These are phyloP conservation scores for Teunomyces atbi DNA, from an alignment of 805 yeast species.

Conservation along the genomic window DNA sequence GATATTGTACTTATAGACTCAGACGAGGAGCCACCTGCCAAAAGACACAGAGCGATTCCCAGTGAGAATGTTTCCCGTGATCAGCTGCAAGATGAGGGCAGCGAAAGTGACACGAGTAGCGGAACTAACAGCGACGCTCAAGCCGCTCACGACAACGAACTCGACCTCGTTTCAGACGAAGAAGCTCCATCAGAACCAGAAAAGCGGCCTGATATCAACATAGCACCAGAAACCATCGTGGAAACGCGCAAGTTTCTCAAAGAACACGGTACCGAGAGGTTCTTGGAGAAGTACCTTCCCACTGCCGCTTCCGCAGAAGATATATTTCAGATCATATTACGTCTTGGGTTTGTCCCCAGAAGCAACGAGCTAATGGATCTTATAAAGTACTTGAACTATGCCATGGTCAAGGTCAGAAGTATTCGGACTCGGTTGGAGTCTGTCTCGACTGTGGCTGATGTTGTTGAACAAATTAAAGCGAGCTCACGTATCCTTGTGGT, in stretches of 20 bases:
- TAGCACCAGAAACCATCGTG: conserved; percentile 11
- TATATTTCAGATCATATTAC: conserved; percentile 52
- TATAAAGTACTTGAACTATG: conserved; percentile 55
- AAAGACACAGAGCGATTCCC: background rate
- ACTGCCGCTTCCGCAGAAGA: conserved; percentile 57
- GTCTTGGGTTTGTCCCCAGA: conserved; percentile 59
- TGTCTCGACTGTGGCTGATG: conserved; percentile 59
- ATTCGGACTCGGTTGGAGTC: conserved; percentile 54
- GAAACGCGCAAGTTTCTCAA: conserved; percentile 50
- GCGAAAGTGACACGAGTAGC: background rate
- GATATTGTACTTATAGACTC: conserved; percentile 28
- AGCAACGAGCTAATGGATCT: conserved; percentile 46
- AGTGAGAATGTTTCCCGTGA: background rate
- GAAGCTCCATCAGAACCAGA: background rate
- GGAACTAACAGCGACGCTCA: background rate
- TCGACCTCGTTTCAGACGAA: conserved; percentile 1
- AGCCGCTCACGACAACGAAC: background rate
- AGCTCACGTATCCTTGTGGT: conserved; percentile 45
- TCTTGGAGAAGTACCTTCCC: conserved; percentile 62
- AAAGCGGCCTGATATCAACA: conserved; percentile 5
- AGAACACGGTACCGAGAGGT: conserved; percentile 55
- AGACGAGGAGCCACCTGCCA: conserved; percentile 13
- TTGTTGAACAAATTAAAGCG: conserved; percentile 49
- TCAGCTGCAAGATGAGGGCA: background rate
- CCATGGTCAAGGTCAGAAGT: conserved; percentile 59